phyloP scores from a whole-genome alignment of 2,329 filamentous ascomycete species.

The Colletotrichum caudatum region DNA sequence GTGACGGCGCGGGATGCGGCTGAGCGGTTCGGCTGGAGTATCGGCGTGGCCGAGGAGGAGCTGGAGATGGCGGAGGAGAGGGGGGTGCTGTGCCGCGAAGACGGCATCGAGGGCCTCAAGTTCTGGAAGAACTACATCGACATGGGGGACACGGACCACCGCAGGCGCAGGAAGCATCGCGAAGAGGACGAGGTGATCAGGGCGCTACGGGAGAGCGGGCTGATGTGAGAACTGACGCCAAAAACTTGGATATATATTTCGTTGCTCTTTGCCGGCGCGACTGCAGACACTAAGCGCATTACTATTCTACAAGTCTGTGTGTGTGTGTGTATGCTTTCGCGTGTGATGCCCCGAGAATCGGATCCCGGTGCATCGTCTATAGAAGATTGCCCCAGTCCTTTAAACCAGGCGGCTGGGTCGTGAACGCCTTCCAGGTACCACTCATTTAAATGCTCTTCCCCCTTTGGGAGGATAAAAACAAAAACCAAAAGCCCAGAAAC shows the following conservation, averaged over 20 bases:
- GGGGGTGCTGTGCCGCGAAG: constrained; percentile 89
- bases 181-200: constrained; percentile 57
- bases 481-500: constrained; percentile 20
- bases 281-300: constrained; percentile 37
- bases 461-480: not conserved
- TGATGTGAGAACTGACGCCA: constrained; percentile 45
- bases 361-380: constrained; percentile 18
- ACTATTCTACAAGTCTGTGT: constrained; percentile 38
- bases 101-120: constrained; percentile 87
- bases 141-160: constrained; percentile 53
- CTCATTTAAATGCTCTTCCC: constrained; percentile 9
- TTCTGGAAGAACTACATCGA: constrained; percentile 90
- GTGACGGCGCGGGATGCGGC: constrained; percentile 92
- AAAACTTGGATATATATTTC: constrained; percentile 33
- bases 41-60: constrained; percentile 95
- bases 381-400: constrained; percentile 12
- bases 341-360: not conserved
- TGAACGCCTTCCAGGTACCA: constrained; percentile 16
- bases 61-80: constrained; percentile 96
- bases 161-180: constrained; percentile 44
- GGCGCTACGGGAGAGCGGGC: constrained; percentile 58
- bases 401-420: not conserved
- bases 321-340: not conserved
- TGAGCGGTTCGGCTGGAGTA: constrained; percentile 94
- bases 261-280: constrained; percentile 22